Evolutionary conservation across 768 basidiomycete genomes (phyloP), one percentile per base, ranked within the genome.

Genomic region (Gyrodon lividus): DNA sequence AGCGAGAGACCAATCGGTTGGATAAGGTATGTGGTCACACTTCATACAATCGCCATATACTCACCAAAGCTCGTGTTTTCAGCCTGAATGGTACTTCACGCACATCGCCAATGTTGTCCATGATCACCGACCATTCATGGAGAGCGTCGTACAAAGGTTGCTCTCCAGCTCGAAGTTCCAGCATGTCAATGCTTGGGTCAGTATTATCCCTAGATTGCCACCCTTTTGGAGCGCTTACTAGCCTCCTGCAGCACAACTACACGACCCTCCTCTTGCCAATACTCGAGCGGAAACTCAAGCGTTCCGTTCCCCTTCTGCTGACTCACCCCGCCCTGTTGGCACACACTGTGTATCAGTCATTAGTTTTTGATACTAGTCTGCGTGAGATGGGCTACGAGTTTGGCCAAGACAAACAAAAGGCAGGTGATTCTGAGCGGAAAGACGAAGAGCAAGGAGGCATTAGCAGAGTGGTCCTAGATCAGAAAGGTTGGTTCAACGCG

Each of bases 81-180:
- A 96, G 92, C 96, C 97, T 1, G 97, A 98, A 68, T 98, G 95
- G 92, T 98, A 92, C 62, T 90, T 98, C 65, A 87, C 92, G 2
- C 91, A 98, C 66, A 75, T 98, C 20, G 77, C 91, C 43, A 95
- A 98, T 64, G 81, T 88, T 51, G 79, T 83, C 12, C 91, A 93
- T 59, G 90, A 96, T 50, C 94, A 98, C 54, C 77, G 81, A 22
- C 68, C 76, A 2, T 95, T 98, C 68, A 83, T 97, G 78, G 83
- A 89, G 43, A 71, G 70, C 8, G 74, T 87, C 39, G 71, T 96
- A 17, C 94, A 96, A 66, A 76, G 72, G 24, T 66, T 98, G 2
- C 65, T 97, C 22, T 69, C 78, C 3, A 69, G 75, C n/a, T 80
- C 86, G 13, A 83, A 83, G 24, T 86, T 82, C 65, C 70, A 71